Conservation (phyloP, 2,329 filamentous ascomycete species). For the Chaetomiaceae sp. region DNA sequence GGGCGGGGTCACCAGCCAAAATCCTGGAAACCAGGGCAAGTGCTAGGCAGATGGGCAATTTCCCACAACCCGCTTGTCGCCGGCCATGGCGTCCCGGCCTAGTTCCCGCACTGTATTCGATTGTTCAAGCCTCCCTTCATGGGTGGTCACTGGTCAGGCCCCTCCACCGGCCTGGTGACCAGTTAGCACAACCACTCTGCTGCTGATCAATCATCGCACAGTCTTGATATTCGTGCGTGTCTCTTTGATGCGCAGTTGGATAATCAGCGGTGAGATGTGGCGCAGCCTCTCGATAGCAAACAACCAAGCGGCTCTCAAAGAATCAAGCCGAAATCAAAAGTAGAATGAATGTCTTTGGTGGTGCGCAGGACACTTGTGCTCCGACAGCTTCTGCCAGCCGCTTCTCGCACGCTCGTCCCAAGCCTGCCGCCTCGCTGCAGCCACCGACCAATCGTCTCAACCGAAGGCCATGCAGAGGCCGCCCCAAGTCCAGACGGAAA, state of each 20-base stretch:
- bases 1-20: conserved; percentile 16
- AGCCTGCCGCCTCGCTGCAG: conserved; percentile 6
- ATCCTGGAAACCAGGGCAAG: conserved; percentile 18
- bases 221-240: neutral
- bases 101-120: conserved; percentile 21
- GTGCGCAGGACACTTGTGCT: neutral
- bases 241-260: neutral
- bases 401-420: conserved; percentile 9
- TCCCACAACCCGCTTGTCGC: conserved; percentile 12
- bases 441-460: conserved; percentile 17
- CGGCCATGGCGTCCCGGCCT: neutral
- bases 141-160: no score
- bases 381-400: conserved; percentile 10
- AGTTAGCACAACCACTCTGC: no score
- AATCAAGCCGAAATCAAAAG: no score
- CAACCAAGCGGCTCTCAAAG: no score
- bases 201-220: no score
- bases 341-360: no score
- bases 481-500: no score
- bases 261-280: neutral
- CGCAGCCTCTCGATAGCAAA: neutral
- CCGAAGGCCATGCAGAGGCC: conserved; percentile 7
- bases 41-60: conserved; percentile 14
- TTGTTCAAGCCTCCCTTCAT: neutral
- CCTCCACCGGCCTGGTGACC: conserved; percentile 15